Percentiles rank a stretch among this genome's conserved stretches.
Evolutionary conservation across 352 stramenopile species (phyloP).

Genomic region (Pythium phragmiticola): DNA sequence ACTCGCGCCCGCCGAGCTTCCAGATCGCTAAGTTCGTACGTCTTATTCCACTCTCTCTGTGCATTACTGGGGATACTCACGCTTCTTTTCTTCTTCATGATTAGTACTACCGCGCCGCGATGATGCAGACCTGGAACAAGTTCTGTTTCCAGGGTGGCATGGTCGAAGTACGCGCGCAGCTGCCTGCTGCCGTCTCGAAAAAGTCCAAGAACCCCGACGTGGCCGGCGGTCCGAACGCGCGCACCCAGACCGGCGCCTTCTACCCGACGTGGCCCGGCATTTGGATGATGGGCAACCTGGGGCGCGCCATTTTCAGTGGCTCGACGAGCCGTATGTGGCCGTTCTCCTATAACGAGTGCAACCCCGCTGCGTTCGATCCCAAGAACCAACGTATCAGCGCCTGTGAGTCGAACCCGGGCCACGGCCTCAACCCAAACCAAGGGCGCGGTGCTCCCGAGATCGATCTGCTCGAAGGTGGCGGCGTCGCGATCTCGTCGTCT

Average conservation of each 20-base stretch:
- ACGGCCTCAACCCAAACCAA: constrained; percentile 84
- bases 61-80: not conserved
- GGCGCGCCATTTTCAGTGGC: constrained; percentile 93
- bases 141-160: constrained; percentile 95
- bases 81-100: not conserved
- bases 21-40: constrained; percentile 58
- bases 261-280: constrained; percentile 93
- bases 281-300: constrained; percentile 96
- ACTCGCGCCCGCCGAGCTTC: constrained; percentile 47
- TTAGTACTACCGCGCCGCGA: constrained; percentile 65
- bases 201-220: constrained; percentile 39
- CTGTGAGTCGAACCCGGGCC: constrained; percentile 91
- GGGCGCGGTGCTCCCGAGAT: constrained; percentile 95
- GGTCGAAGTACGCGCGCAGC: constrained; percentile 86
- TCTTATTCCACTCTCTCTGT: not conserved
- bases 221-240: not conserved
- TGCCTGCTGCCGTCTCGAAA: constrained; percentile 69
- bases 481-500: constrained; percentile 85
- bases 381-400: constrained; percentile 80
- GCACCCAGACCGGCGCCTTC: constrained; percentile 29
- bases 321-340: constrained; percentile 95
- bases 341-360: constrained; percentile 94
- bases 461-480: constrained; percentile 92
- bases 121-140: constrained; percentile 95
- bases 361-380: constrained; percentile 55